Conservation (phyloP, 108 stramenopile species). For the Pseudonitzschia delicatissima region DNA sequence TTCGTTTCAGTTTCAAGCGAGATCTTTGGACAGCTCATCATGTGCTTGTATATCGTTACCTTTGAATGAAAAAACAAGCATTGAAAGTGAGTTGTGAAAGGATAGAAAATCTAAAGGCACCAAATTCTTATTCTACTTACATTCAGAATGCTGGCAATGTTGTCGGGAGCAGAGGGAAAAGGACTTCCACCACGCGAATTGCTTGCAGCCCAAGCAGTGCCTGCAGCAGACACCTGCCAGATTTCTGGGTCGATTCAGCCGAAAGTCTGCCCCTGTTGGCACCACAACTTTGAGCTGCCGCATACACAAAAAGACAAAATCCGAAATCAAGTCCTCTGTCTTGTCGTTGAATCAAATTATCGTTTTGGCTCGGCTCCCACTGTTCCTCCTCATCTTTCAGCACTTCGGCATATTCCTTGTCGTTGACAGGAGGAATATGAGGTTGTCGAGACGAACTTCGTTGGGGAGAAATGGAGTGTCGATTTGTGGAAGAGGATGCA, state of each 20-base stretch:
- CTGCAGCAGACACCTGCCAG: constrained; percentile 31
- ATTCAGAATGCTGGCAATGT: constrained; percentile 53
- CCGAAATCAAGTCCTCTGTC: constrained; percentile 43
- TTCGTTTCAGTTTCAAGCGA: constrained; percentile 32
- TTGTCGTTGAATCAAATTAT: constrained; percentile 35
- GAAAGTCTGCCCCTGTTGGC: constrained; percentile 36
- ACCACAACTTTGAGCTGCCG: constrained; percentile 41
- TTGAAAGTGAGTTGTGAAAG: neutral
- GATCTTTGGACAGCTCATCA: constrained; percentile 38
- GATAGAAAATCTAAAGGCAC: neutral
- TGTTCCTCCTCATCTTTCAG: constrained; percentile 26
- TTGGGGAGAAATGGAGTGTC: neutral
- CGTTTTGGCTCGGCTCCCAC: constrained; percentile 40
- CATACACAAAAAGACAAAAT: constrained; percentile 57
- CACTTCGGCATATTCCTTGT: constrained; percentile 23
- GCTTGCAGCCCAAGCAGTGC: constrained; percentile 9
- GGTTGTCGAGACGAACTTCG: no score
- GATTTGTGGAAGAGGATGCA: neutral
- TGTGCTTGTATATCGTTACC: constrained; percentile 48
- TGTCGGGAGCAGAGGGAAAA: constrained; percentile 56
- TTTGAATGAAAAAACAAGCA: neutral
- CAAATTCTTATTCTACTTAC: neutral
- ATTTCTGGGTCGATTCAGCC: constrained; percentile 10
- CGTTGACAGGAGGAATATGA: constrained; percentile 15
- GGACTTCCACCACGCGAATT: constrained; percentile 42